phyloP scores from a whole-genome alignment of 495 filamentous ascomycete species.

The Alectoria sarmentosa region DNA sequence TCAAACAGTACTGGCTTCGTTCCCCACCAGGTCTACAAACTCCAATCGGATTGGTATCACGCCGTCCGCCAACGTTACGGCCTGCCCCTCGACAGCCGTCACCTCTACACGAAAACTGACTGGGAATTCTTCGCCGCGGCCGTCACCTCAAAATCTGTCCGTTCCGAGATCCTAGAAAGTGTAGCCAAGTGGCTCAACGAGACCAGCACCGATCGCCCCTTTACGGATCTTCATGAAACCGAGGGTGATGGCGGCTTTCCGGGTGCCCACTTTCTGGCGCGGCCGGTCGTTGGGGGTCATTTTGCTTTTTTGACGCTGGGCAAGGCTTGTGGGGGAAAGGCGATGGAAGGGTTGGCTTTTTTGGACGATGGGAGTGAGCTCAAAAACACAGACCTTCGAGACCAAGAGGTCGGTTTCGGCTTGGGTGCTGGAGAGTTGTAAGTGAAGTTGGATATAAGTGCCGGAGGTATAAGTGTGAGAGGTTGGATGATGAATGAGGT shows the following conservation, averaged over 20 bases:
- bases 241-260: slow-evolving; percentile 62
- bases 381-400: neutral
- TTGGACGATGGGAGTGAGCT: slow-evolving; percentile 40
- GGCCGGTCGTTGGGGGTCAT: slow-evolving; percentile 82
- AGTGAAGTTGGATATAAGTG: neutral
- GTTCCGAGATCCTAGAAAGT: slow-evolving; percentile 65
- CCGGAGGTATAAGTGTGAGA: neutral
- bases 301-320: slow-evolving; percentile 79
- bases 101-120: slow-evolving; percentile 84
- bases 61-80: slow-evolving; percentile 77
- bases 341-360: slow-evolving; percentile 56
- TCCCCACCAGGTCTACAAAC: slow-evolving; percentile 67
- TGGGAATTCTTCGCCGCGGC: slow-evolving; percentile 91
- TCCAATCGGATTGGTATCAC: slow-evolving; percentile 81
- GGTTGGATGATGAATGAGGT: neutral
- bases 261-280: slow-evolving; percentile 65
- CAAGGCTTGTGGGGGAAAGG: slow-evolving; percentile 65
- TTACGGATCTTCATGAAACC: slow-evolving; percentile 82
- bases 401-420: neutral
- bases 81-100: slow-evolving; percentile 78
- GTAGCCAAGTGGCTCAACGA: slow-evolving; percentile 83
- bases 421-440: neutral
- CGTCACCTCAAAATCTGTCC: slow-evolving; percentile 57
- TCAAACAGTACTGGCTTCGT: slow-evolving; percentile 44
- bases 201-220: slow-evolving; percentile 66